A percentile compares a stretch with the other conserved stretches of the same genome.
Conservation (phyloP, 129 eudicot genomes). For the Calendula officinalis region DNA sequence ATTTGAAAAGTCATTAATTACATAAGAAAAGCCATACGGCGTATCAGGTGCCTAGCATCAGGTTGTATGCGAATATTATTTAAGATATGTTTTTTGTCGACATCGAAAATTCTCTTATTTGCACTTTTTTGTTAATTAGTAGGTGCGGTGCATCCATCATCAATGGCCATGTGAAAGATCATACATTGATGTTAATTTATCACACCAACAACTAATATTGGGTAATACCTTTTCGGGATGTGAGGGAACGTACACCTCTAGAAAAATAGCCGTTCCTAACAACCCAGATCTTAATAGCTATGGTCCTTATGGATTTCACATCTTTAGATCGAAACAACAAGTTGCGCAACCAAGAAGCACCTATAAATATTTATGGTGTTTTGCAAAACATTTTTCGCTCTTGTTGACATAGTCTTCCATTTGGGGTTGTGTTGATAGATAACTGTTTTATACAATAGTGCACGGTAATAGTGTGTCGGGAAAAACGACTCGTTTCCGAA, state of each 20-base stretch:
- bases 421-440: too few species aligned
- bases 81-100: conserved; percentile 16
- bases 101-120: conserved; percentile 15
- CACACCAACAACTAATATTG: background rate
- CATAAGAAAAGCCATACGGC: conserved; percentile 2
- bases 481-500: too few species aligned
- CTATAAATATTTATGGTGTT: too few species aligned
- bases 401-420: too few species aligned
- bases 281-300: too few species aligned
- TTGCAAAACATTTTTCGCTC: too few species aligned
- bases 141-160: background rate
- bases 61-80: conserved; percentile 9
- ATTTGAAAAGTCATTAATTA: background rate
- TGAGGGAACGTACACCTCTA: background rate
- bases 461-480: too few species aligned
- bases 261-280: background rate
- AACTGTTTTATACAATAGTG: too few species aligned
- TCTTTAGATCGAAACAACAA: too few species aligned
- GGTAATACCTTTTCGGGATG: background rate
- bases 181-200: conserved; percentile 10
- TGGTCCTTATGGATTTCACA: too few species aligned
- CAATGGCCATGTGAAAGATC: conserved; percentile 1
- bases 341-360: conserved; percentile 24
- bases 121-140: conserved; percentile 20
- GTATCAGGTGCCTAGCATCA: conserved; percentile 1